A percentile compares a stretch with the other conserved stretches of the same genome.
Evolutionary conservation across 1,284 basidiomycete genomes (phyloP).

Genomic region (Moesziomyces aphidis): DNA sequence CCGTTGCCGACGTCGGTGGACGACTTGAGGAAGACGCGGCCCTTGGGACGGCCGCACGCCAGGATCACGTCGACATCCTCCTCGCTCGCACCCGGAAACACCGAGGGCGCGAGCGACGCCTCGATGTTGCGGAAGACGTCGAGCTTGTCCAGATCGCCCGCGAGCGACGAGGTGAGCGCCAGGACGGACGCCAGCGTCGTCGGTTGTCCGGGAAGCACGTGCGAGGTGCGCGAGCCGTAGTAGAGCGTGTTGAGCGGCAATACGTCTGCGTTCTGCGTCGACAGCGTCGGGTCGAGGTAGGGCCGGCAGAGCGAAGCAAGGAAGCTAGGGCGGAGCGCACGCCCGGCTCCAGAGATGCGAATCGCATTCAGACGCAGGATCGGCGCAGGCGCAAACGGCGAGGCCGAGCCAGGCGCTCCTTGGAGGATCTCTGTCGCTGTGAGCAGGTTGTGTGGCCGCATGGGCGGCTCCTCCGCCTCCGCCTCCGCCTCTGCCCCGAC

Average conservation of each 20-base stretch:
- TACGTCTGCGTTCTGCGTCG: conserved; percentile 25
- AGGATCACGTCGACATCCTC: conserved; percentile 89
- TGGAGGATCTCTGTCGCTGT: conserved; percentile 48
- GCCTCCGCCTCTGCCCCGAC: not conserved
- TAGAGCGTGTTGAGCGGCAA: conserved; percentile 53
- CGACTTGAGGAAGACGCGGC: conserved; percentile 83
- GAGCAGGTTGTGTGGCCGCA: conserved; percentile 52
- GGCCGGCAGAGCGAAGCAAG: conserved; percentile 82
- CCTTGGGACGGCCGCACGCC: conserved; percentile 77
- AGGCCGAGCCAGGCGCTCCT: conserved; percentile 6
- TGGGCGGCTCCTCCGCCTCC: not conserved
- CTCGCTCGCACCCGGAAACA: conserved; percentile 73
- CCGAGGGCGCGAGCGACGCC: conserved; percentile 77
- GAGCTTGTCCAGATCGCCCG: conserved; percentile 77
- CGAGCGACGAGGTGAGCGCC: conserved; percentile 78
- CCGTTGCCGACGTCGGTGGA: conserved; percentile 93
- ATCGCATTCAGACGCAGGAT: conserved; percentile 75
- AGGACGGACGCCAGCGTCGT: conserved; percentile 67
- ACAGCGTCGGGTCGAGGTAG: conserved; percentile 69
- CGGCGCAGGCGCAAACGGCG: conserved; percentile 39
- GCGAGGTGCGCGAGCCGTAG: conserved; percentile 64
- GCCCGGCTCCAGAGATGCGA: conserved; percentile 80
- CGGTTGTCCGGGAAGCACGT: conserved; percentile 54
- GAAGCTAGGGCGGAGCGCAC: conserved; percentile 80
- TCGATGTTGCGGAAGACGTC: conserved; percentile 81